phyloP scores from a whole-genome alignment of 495 filamentous ascomycete species.

The Hypoxylon perforatum region DNA sequence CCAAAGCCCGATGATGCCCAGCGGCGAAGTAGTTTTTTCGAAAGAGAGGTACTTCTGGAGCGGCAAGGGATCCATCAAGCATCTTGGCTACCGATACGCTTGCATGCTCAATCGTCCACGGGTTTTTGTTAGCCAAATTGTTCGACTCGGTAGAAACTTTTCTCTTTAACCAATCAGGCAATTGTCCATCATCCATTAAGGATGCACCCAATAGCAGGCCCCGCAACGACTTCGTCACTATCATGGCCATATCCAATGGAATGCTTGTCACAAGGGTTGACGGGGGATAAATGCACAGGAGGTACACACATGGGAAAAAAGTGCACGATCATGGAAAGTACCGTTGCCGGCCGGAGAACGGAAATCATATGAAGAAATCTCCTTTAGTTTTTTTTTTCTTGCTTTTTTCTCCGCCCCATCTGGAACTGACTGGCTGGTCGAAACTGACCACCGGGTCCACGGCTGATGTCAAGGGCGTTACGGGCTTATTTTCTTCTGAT shows the following conservation, averaged over 20 bases:
- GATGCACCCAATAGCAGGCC: constrained; percentile 35
- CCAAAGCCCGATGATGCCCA: constrained; percentile 44
- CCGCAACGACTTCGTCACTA: constrained; percentile 43
- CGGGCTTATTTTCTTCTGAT: constrained; percentile 7
- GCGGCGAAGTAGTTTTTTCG: constrained; percentile 29
- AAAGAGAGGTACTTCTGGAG: constrained; percentile 32
- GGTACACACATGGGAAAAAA: constrained; percentile 28
- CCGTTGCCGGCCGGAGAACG: constrained; percentile 37
- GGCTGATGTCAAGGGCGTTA: constrained; percentile 23
- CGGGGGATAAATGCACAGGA: constrained; percentile 44
- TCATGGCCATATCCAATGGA: constrained; percentile 39
- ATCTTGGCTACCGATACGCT: constrained; percentile 42
- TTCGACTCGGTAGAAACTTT: constrained; percentile 41
- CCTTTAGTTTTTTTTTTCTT: constrained; percentile 9
- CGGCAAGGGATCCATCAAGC: constrained; percentile 39
- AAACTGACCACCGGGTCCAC: constrained; percentile 25
- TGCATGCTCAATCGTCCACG: constrained; percentile 40
- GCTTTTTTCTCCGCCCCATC: constrained; percentile 11
- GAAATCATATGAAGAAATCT: constrained; percentile 34
- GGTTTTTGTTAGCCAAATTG: constrained; percentile 42
- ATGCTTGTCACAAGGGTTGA: constrained; percentile 44
- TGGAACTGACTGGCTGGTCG: constrained; percentile 28
- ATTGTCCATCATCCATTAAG: constrained; percentile 32
- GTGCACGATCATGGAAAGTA: constrained; percentile 22
- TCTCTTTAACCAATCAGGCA: constrained; percentile 45